phyloP scores from a whole-genome alignment of 2,329 filamentous ascomycete genomes.

The Nemania sp. region DNA sequence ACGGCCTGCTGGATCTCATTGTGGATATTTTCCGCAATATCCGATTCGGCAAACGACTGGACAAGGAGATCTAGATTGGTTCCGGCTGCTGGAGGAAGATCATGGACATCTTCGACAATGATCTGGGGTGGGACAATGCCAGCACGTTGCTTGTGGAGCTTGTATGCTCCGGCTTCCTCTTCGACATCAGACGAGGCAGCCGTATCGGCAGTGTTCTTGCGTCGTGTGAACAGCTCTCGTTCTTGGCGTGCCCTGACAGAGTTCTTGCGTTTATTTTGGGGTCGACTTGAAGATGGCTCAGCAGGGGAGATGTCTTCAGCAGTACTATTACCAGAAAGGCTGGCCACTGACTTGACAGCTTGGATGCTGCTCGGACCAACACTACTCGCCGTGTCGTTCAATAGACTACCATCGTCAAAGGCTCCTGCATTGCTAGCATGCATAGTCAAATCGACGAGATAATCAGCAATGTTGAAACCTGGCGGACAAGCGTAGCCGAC shows the following conservation, averaged over 20 bases:
- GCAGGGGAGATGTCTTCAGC: constrained; percentile 65
- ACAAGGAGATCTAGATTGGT: constrained; percentile 86
- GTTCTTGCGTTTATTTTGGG: constrained; percentile 71
- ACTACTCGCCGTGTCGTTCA: constrained; percentile 60
- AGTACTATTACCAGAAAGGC: constrained; percentile 75
- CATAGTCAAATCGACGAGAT: constrained; percentile 97
- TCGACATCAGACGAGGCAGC: constrained; percentile 64
- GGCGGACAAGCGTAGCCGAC: constrained; percentile 92
- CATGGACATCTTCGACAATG: constrained; percentile 70
- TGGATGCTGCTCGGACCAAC: constrained; percentile 84
- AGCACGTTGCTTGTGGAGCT: constrained; percentile 53
- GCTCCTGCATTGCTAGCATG: constrained; percentile 72
- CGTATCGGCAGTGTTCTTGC: constrained; percentile 67
- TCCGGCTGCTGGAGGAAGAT: constrained; percentile 63
- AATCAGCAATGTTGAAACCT: constrained; percentile 98
- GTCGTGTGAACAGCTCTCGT: constrained; percentile 84
- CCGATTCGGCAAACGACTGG: constrained; percentile 73
- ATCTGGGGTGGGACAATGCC: constrained; percentile 58
- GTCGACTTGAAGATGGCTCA: constrained; percentile 65
- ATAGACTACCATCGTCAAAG: constrained; percentile 60
- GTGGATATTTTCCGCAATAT: constrained; percentile 73
- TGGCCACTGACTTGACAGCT: constrained; percentile 88
- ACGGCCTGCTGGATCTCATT: constrained; percentile 80
- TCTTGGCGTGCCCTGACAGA: constrained; percentile 89
- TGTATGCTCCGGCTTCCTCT: constrained; percentile 56